Percentiles rank a stretch among this genome's conserved stretches.
These are phyloP conservation scores for Bipolaris cookei DNA, from an alignment of 2,329 filamentous ascomycete species.

Conservation along the genomic window DNA sequence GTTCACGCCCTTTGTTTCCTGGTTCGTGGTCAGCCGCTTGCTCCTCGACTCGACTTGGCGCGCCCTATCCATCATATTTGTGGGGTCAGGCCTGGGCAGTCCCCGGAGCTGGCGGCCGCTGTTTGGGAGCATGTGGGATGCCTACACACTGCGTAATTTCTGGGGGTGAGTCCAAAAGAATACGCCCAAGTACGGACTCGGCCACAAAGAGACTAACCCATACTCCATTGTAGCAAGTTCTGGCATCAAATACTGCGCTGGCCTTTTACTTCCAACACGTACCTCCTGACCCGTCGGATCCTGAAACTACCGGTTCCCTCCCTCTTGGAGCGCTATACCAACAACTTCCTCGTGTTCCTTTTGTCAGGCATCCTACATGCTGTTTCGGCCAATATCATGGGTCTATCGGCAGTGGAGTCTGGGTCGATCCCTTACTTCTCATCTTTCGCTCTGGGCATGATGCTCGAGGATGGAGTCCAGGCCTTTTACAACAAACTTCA, in stretches of 20 bases:
- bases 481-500: not conserved
- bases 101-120: not conserved
- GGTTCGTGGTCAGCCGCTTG: not conserved
- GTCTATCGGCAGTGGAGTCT: not conserved
- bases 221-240: not conserved
- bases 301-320: not conserved
- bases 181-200: not conserved
- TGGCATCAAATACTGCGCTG: not conserved
- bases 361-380: not conserved
- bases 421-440: not conserved
- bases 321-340: not conserved
- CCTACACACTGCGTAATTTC: not conserved
- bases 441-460: not conserved
- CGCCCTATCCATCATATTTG: not conserved
- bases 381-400: not conserved
- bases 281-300: not conserved
- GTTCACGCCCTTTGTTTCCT: conserved; percentile 1
- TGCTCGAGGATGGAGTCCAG: not conserved
- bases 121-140: not conserved
- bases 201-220: not conserved
- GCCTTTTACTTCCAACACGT: not conserved
- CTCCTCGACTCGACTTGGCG: not conserved
- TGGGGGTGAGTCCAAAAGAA: not conserved
- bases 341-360: not conserved
- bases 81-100: not conserved